These are phyloP conservation scores for Dothideomycetes sp. DNA, from an alignment of 2,329 filamentous ascomycete genomes.

Conservation along the genomic window DNA sequence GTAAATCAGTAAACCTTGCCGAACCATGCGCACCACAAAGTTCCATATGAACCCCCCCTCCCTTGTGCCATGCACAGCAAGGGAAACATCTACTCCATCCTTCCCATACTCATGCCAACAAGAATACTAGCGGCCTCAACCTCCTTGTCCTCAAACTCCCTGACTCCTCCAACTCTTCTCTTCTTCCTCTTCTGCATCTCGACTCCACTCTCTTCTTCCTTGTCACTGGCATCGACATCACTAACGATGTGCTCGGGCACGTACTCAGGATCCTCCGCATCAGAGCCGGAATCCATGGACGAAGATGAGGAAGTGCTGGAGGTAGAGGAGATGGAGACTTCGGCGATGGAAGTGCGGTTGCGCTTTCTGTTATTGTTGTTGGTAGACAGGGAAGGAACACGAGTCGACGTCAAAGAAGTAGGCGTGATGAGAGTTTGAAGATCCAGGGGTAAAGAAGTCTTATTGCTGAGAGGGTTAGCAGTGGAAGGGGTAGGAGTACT, in stretches of 20 bases:
- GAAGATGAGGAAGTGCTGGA: background rate
- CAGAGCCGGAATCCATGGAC: background rate
- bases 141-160: too few species aligned
- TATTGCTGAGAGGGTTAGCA: constrained; percentile 2
- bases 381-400: background rate
- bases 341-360: background rate
- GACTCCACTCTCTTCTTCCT: constrained; percentile 7
- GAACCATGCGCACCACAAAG: too few species aligned
- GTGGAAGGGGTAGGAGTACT: constrained; percentile 6
- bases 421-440: constrained; percentile 9
- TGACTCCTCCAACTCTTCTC: too few species aligned
- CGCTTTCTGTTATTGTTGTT: background rate
- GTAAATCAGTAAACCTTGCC: too few species aligned
- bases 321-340: background rate
- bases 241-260: too few species aligned
- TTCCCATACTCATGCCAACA: too few species aligned
- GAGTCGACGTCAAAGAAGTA: background rate
- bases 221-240: constrained; percentile 3
- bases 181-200: too few species aligned
- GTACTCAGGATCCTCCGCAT: constrained; percentile 8
- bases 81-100: too few species aligned
- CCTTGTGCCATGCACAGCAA: too few species aligned
- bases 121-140: background rate
- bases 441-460: background rate
- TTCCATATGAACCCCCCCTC: too few species aligned